Evolutionary conservation across 169 alveolate genomes (phyloP).

Genomic region (Toxoplasma gondii): DNA sequence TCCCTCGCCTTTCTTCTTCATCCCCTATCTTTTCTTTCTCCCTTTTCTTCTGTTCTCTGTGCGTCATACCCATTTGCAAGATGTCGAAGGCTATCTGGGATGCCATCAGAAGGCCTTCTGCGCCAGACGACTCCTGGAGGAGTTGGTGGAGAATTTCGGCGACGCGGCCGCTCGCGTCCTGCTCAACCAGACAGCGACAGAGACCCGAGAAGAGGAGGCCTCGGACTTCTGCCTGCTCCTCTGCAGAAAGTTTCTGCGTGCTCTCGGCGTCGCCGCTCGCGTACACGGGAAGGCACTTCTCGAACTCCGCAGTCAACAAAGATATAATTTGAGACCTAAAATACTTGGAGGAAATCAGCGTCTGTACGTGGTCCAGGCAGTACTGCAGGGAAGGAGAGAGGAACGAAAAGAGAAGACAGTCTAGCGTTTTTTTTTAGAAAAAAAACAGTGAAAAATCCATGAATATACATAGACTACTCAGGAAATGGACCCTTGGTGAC

Average conservation of each 20-base stretch:
- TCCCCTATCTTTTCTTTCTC: not conserved
- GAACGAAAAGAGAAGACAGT: no score
- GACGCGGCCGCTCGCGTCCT: constrained; percentile 2
- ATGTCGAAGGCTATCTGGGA: constrained; percentile 35
- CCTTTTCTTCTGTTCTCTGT: not conserved
- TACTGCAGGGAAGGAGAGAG: constrained; percentile 39
- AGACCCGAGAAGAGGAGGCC: constrained; percentile 24
- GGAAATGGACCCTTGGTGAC: no score
- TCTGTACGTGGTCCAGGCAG: constrained; percentile 19
- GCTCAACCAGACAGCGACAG: constrained; percentile 1
- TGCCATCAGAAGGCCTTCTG: constrained; percentile 9
- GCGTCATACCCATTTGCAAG: not conserved
- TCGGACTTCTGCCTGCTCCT: not conserved
- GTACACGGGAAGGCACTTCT: not conserved
- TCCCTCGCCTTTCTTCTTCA: not conserved
- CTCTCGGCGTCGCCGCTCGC: not conserved
- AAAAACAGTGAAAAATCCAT: no score
- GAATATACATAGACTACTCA: no score
- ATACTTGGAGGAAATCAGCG: constrained; percentile 42
- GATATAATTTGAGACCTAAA: constrained; percentile 35
- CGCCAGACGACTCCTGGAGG: not conserved
- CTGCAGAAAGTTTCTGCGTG: not conserved
- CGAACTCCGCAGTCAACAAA: constrained; percentile 18
- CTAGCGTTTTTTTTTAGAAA: no score
- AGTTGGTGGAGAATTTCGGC: constrained; percentile 6